Evolutionary conservation across 2,329 filamentous ascomycete genomes (phyloP), one percentile per base, ranked within the genome.

Genomic region (Venturia effusa): DNA sequence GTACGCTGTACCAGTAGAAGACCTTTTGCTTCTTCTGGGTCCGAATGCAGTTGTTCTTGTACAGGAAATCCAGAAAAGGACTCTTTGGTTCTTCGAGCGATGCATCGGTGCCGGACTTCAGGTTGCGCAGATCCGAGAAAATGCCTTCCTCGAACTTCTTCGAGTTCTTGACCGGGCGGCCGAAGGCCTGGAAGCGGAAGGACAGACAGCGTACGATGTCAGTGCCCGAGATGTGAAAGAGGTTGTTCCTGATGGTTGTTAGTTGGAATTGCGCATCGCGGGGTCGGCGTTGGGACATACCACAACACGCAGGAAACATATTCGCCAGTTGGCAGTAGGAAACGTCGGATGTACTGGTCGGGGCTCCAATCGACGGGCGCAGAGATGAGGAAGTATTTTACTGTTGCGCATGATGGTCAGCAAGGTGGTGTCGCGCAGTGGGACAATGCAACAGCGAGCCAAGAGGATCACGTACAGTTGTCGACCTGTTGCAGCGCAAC

Each of bases 1-100:
- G 94, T 59, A 99, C 94, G 80, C 92, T 97, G 79, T 97, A 99
- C 94, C 94, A 99, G 80, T 97, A 99, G 74, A 99, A 99, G 68
- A 99, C 94, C 82, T 99, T 99, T 75, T 99, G 94, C 84, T 99
- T 99, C 86, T 99, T 99, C 78, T 99, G 94, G 43, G 94, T 99
- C 70, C 94, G 88, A 71, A 99, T 99, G 83, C 94, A 99, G 82
- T 99, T 99, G 84, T 99, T 99, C 84, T 99, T 99, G 86, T 99
- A 99, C 55, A 99, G 83, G 76, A 97, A 99, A 78, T 99, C 94
- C 67, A 99, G 84, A 79, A 99, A 99, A 1, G 90, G 88, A 79
- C 93, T 97, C 83, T 99, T 99, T 64, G 94, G 94, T 81, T 99
- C 94, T 79, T 99, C 94, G 66, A 99, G 86, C 51, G 94, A 97